Conservation (phyloP, 75 land plant species). For the Pseudotsuga menziesii region DNA sequence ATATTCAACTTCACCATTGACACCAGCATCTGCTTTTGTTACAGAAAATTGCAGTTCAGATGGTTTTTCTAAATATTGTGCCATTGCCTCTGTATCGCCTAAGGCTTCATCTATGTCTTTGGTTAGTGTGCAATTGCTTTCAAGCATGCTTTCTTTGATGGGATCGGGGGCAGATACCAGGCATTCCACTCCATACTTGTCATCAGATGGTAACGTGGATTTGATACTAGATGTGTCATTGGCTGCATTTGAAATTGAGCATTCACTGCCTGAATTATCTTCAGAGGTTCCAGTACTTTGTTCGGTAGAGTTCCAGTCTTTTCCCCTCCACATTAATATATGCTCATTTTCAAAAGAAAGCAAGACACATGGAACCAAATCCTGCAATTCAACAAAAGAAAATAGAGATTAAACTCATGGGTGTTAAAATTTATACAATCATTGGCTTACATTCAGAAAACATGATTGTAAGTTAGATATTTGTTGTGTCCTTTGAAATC, state of each 20-base stretch:
- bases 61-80: not conserved
- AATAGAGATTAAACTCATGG: not conserved
- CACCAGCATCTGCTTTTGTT: not conserved
- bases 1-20: not conserved
- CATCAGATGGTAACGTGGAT: slow-evolving; percentile 5
- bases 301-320: slow-evolving; percentile 55
- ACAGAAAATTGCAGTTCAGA: not conserved
- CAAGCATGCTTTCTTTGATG: slow-evolving; percentile 3
- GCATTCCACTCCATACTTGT: not conserved
- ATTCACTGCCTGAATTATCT: not conserved
- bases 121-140: not conserved
- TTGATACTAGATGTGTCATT: not conserved
- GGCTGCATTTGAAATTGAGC: slow-evolving; percentile 13
- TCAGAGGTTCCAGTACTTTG: not conserved
- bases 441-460: not conserved
- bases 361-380: slow-evolving; percentile 86
- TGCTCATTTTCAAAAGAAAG: slow-evolving; percentile 89
- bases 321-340: slow-evolving; percentile 94
- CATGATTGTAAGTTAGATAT: not conserved
- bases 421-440: not conserved
- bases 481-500: not conserved
- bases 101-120: not conserved
- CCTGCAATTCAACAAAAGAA: slow-evolving; percentile 42
- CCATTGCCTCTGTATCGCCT: slow-evolving; percentile 3
- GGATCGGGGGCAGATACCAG: not conserved